A percentile compares a stretch with the other conserved stretches of the same genome.
Conservation (phyloP, 768 basidiomycete species). For the Russula emetica region DNA sequence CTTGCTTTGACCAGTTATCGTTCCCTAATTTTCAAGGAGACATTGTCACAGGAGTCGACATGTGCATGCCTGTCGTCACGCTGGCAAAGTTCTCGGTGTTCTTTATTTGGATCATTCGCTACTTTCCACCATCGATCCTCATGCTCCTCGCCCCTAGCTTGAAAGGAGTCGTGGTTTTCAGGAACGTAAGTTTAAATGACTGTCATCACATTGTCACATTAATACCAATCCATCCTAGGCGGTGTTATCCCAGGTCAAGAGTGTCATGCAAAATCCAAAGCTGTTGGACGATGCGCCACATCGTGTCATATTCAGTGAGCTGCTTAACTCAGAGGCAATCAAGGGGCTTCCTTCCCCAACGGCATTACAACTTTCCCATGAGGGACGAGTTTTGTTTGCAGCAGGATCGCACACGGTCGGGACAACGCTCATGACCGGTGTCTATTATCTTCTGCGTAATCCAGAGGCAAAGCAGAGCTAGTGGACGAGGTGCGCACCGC, state of each 20-base stretch:
- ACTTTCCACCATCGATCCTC: constrained; percentile 5
- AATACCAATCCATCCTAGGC: neutral
- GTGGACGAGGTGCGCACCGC: constrained; percentile 1
- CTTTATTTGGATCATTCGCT: constrained; percentile 4
- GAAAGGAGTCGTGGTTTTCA: neutral
- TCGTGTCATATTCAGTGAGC: constrained; percentile 15
- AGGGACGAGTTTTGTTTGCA: constrained; percentile 12
- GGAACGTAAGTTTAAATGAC: neutral
- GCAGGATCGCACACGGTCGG: constrained; percentile 22
- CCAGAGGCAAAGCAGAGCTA: constrained; percentile 9
- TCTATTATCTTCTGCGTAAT: constrained; percentile 8
- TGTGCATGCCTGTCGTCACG: constrained; percentile 31
- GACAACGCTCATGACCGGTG: constrained; percentile 12
- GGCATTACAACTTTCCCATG: constrained; percentile 1
- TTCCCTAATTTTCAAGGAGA: constrained; percentile 37
- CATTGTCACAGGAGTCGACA: constrained; percentile 35
- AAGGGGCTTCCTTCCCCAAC: constrained; percentile 5
- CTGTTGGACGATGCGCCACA: constrained; percentile 14
- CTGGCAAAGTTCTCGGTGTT: constrained; percentile 1
- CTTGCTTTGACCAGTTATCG: constrained; percentile 35
- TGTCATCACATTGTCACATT: too few species aligned
- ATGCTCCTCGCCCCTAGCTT: neutral
- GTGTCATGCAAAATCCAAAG: constrained; percentile 2
- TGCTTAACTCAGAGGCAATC: constrained; percentile 1
- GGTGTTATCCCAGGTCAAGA: too few species aligned